Evolutionary conservation across 106 monocot genomes (phyloP).

Genomic region (Hemerocallis citrina): DNA sequence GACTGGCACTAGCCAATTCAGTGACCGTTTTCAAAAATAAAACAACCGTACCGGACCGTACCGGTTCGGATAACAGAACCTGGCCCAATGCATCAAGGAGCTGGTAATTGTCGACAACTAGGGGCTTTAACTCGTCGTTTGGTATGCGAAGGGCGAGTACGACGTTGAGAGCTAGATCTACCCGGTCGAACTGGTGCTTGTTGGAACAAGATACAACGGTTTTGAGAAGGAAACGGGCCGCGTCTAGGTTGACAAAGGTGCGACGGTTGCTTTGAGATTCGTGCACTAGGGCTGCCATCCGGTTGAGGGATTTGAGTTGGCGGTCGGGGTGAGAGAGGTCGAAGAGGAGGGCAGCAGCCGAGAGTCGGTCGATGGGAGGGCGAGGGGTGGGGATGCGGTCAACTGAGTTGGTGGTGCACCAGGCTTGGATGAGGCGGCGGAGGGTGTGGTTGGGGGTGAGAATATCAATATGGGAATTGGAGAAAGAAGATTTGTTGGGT

Average conservation of each 20-base stretch:
- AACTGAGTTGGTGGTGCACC: conserved; percentile 37
- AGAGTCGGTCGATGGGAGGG: conserved; percentile 7
- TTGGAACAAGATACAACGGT: conserved; percentile 6
- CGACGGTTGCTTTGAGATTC: conserved; percentile 44
- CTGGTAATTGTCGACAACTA: conserved; percentile 15
- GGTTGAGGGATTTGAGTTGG: conserved; percentile 14
- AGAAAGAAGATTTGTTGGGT: conserved; percentile 17
- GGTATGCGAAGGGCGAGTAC: conserved; percentile 17
- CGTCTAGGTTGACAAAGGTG: conserved; percentile 18
- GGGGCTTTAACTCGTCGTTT: conserved; percentile 4
- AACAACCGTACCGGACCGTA: not conserved
- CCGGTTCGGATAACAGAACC: not conserved
- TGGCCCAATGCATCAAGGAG: conserved; percentile 21
- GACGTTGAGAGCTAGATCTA: conserved; percentile 8
- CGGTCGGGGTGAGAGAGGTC: conserved; percentile 11
- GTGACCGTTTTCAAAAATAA: conserved; percentile 15
- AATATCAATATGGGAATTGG: conserved; percentile 3
- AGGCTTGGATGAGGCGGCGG: conserved; percentile 49
- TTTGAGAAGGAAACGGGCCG: not conserved
- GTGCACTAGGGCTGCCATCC: conserved; percentile 8
- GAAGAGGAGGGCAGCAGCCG: conserved; percentile 10
- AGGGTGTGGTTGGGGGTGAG: conserved; percentile 54
- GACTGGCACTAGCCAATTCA: conserved; percentile 1
- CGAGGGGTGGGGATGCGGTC: conserved; percentile 33
- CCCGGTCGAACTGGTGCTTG: not conserved